phyloP scores from a whole-genome alignment of 768 basidiomycete species.

The Agaricus subrufescens region DNA sequence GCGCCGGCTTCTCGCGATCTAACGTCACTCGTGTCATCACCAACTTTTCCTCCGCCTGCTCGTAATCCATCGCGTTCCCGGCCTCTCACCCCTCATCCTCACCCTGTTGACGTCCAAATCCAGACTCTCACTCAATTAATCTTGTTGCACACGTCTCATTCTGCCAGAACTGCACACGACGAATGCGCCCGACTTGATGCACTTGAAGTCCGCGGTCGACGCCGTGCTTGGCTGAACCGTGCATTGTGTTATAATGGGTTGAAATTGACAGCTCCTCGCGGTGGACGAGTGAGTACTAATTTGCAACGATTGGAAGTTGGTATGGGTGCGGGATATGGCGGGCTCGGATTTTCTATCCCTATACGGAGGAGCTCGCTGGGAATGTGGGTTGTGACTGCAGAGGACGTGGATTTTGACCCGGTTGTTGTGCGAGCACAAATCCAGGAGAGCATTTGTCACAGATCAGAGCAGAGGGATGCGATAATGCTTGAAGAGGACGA shows the following conservation, averaged over 20 bases:
- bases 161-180: constrained; percentile 33
- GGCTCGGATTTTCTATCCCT: constrained; percentile 6
- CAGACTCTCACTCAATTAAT: constrained; percentile 36
- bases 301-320: constrained; percentile 1
- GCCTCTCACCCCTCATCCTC: constrained; percentile 26
- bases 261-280: not conserved
- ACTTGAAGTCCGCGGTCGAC: constrained; percentile 53
- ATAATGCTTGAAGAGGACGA: constrained; percentile 9
- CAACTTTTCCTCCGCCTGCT: not conserved
- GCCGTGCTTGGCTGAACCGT: constrained; percentile 65
- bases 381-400: constrained; percentile 7
- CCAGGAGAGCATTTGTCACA: not conserved
- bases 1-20: constrained; percentile 2
- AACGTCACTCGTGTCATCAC: not conserved
- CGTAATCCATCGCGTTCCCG: constrained; percentile 14
- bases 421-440: not conserved
- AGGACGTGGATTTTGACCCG: not conserved
- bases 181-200: constrained; percentile 34
- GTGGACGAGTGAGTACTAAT: not conserved
- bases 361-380: constrained; percentile 5
- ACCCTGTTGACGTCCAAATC: constrained; percentile 23
- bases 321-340: constrained; percentile 6
- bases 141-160: constrained; percentile 36
- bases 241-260: constrained; percentile 24
- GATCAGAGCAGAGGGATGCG: not conserved